A percentile compares a stretch with the other conserved stretches of the same genome.
These are phyloP conservation scores for Tephrocybe sp. DNA, from an alignment of 768 basidiomycete species.

Conservation along the genomic window DNA sequence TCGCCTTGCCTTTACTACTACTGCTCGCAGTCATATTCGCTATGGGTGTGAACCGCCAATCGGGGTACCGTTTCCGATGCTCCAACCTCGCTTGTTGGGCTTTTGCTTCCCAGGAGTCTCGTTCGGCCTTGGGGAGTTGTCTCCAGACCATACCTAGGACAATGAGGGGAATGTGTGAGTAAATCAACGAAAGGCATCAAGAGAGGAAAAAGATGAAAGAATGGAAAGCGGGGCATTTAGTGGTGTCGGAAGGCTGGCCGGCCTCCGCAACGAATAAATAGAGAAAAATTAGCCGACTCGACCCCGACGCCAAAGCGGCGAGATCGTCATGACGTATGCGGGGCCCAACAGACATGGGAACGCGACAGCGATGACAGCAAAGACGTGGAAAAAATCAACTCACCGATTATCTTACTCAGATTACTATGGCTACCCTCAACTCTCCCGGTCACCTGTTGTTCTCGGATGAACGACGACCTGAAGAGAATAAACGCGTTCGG, in stretches of 20 bases:
- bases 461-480: conserved; percentile 72
- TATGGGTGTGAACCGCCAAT: conserved; percentile 78
- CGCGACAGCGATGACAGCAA: too few relatives aligned
- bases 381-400: conserved; percentile 12
- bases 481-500: conserved; percentile 88
- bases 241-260: too few relatives aligned
- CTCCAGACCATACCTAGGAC: conserved; percentile 70
- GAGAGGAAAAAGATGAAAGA: neutral
- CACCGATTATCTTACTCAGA: conserved; percentile 80
- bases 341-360: too few relatives aligned
- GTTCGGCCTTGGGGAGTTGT: conserved; percentile 61
- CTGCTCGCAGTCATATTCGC: conserved; percentile 30
- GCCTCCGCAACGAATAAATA: too few relatives aligned
- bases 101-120: conserved; percentile 74
- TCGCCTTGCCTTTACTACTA: neutral
- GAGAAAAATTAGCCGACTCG: too few relatives aligned
- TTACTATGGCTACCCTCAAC: conserved; percentile 80
- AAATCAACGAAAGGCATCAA: neutral
- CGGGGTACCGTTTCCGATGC: conserved; percentile 71
- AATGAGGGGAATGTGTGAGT: neutral
- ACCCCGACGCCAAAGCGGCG: too few relatives aligned
- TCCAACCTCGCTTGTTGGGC: conserved; percentile 68
- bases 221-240: neutral
- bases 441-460: conserved; percentile 68
- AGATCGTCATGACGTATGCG: too few relatives aligned